Evolutionary conservation across 2,329 filamentous ascomycete genomes (phyloP), one percentile per base, ranked within the genome.

Genomic region (Ascochyta lentis): DNA sequence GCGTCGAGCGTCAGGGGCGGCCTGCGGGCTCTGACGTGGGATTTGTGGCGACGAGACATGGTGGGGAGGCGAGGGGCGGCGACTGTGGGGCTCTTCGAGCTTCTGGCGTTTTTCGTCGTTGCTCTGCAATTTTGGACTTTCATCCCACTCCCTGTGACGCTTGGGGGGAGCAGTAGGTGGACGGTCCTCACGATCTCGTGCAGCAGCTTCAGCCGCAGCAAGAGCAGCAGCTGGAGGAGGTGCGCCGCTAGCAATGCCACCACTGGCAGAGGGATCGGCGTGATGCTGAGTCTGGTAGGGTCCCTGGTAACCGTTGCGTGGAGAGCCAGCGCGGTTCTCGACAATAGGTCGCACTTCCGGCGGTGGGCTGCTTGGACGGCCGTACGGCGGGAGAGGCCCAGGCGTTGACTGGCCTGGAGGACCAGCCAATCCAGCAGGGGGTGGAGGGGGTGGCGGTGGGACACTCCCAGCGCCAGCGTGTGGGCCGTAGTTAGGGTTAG

Each of bases 141-240:
- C 89, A 64, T 98, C 95, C 93, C 95, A 97, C 70, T 98, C 95
- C 44, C 93, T 88, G 74, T 88, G 84, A 54, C 95, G 86, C 83
- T 99, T 99, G 54, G 89, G 86, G 2, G 74, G 71, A 15, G 81
- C 89, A 34, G 92, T 96, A 1, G 89, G 78, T 16, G 92, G 91
- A n/a, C 92, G 85, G 38, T 88, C 85, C 52, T 96, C 89, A 37
- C 72, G 71, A 43, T 88, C 85, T 47, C 85, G 89, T 56, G 86
- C 84, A 48, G 84, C 83, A 56, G 85, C 84, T 69, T 94, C 89
- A 42, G 89, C 87, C 41, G 89, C 86, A 55, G 86, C 86, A 33
- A 85, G 76, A 45, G 87, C 86, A 57, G 86, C 84, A 27, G 88
- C 83, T 61, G 88, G 88, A 12, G 85, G 75, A 45, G 89, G 87